Evolutionary conservation across 345 rosid species (phyloP), one percentile per base, ranked within the genome.

Genomic region (Syzygium grande): DNA sequence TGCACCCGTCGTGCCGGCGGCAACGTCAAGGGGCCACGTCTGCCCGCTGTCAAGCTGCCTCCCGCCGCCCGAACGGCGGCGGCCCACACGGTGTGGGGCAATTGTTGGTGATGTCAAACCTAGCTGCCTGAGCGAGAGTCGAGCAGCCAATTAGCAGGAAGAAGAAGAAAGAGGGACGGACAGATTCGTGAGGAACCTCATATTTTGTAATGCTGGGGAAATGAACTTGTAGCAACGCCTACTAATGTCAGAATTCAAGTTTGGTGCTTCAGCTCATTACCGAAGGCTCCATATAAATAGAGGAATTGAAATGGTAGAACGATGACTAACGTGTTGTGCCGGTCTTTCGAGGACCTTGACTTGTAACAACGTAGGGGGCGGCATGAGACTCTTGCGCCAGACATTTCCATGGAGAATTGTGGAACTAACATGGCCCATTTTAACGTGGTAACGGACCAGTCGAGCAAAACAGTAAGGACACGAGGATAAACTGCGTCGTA

Each of bases 51-150:
- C 12, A 23, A 87, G 91, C 55, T 34, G 90, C 56, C 15, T 52
- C 51, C 92, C 92, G 2, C 93, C 93, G 0, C 92, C 88, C 0
- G 92, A 11, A 73, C 23, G 0, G 92, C 89, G 0, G 90, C 92
- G 0, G 91, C 92, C 91, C 91, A 91, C 11, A 90, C 90, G 0
- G 89, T 87, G 86, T 88, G 29, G 87, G 85, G 53, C 91, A 91
- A 17, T 90, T 88, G 88, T 90, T 89, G 49, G 19, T 78, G 56
- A 90, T 5, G 15, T 49, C 89, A 15, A 90, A 87, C 68, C 63
- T 88, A 52, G 90, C 89, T 5, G 89, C 90, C 34, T 34, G 11
- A 7, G 63, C 54, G 30, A 43, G 61, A 53, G 68, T 30, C 19
- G 41, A 21, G 87, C 22, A n/a, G 49, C 49, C 17, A 43, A 85